Base-by-base conservation (phyloP, 495 filamentous ascomycete genomes). In the Talaromyces borbonicus region DNA sequence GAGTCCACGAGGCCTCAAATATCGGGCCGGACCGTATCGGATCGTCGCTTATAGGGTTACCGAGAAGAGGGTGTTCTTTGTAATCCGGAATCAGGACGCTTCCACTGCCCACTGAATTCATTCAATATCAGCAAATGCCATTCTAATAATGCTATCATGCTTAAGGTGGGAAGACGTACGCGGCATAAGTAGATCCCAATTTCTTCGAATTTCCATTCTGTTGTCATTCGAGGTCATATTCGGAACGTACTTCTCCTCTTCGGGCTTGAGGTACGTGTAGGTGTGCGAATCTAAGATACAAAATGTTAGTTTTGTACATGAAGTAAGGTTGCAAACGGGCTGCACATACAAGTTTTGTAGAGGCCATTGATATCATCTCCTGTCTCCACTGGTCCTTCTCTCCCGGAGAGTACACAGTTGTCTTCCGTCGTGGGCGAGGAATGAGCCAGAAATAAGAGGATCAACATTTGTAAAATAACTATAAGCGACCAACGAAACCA, bases 151-250 rank as follows among this genome's bases (percentile, higher is more conserved):
- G n/a, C n/a, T n/a, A n/a, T n/a, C n/a, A n/a, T n/a, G n/a, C n/a
- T n/a, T n/a, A n/a, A n/a, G 14, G 14, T 20, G 19, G 20, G 12
- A 11, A 27, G 15, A 24, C 39, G 5, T 18, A 42, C 39, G 5
- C 52, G 56, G 57, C 57, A 60, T 60, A 5, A 60, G 37, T 43
- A 55, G 49, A 49, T 60, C 54, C 57, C 55, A 60, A 25, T 60
- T 57, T 12, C 48, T 42, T 35, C 52, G 12, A 26, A 60, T 46
- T 14, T 49, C 52, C 50, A 57, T 54, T 49, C 57, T 37, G 31
- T 60, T 52, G 5, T 40, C 47, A 32, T 57, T 48, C 11, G 42
- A 38, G 3, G 50, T 57, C 57, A 60, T 57, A 35, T 60, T 57
- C 8, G 57, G 57, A 27, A 60, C 44, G 40, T 44, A 60, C 22